Percentiles rank a stretch among this genome's conserved stretches.
These are phyloP conservation scores for Golubevia sp. DNA, from an alignment of 1,284 basidiomycete genomes.

Conservation along the genomic window DNA sequence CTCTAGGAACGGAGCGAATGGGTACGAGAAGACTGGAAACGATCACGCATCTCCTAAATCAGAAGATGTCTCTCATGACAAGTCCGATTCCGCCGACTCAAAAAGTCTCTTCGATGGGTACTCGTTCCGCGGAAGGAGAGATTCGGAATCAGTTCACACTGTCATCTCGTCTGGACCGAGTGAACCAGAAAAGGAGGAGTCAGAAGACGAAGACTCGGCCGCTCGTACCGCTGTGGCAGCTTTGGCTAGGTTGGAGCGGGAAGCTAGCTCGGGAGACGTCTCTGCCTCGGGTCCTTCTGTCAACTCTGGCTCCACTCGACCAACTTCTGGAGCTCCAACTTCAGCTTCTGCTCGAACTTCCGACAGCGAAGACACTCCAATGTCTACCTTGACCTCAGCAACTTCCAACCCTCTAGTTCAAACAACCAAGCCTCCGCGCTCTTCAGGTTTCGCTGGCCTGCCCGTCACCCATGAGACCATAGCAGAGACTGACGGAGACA, in stretches of 20 bases:
- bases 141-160: constrained; percentile 37
- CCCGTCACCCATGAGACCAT: constrained; percentile 26
- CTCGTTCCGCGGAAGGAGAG: constrained; percentile 47
- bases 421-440: constrained; percentile 11
- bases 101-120: constrained; percentile 48
- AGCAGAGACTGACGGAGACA: constrained; percentile 13
- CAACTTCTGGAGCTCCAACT: constrained; percentile 13
- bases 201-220: constrained; percentile 45
- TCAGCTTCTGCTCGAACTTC: constrained; percentile 23
- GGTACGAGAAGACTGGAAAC: constrained; percentile 6
- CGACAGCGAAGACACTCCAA: constrained; percentile 19
- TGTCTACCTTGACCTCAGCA: constrained; percentile 14
- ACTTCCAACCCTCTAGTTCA: constrained; percentile 7
- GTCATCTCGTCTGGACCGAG: constrained; percentile 5
- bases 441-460: constrained; percentile 25
- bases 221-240: constrained; percentile 40
- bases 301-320: constrained; percentile 2
- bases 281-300: constrained; percentile 10
- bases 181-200: constrained; percentile 17
- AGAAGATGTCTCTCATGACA: constrained; percentile 7
- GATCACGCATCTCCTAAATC: constrained; percentile 9
- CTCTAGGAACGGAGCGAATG: no score
- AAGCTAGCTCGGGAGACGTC: constrained; percentile 25
- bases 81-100: constrained; percentile 14
- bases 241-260: constrained; percentile 39